A percentile compares a stretch with the other conserved stretches of the same genome.
phyloP scores from a whole-genome alignment of 1,284 basidiomycete genomes.

The Naganishia liquefaciens region DNA sequence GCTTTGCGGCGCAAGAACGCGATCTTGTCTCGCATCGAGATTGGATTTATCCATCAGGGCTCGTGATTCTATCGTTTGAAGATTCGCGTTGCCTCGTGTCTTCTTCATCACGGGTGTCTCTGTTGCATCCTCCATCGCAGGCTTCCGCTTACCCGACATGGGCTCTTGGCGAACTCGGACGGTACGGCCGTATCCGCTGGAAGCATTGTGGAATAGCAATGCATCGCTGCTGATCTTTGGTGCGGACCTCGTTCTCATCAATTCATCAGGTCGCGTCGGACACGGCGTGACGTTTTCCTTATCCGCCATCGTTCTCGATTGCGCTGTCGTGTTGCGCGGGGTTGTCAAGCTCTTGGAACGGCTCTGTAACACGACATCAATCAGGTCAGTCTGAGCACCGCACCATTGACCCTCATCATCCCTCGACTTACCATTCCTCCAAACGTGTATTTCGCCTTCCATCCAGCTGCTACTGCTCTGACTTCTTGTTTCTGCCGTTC shows the following conservation, averaged over 20 bases:
- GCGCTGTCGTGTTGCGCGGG: background rate
- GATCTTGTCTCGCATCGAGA: background rate
- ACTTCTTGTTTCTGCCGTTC: constrained; percentile 38
- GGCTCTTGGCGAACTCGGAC: background rate
- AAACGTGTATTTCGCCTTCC: constrained; percentile 50
- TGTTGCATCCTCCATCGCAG: background rate
- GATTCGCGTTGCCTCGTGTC: constrained; percentile 8
- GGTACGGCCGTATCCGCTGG: constrained; percentile 14
- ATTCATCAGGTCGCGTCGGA: background rate
- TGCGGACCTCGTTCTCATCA: background rate
- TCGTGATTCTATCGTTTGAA: background rate
- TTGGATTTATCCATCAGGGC: constrained; percentile 10
- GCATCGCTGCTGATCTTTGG: constrained; percentile 19
- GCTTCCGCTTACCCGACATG: constrained; percentile 10
- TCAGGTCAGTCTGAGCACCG: background rate
- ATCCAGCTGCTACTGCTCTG: constrained; percentile 44
- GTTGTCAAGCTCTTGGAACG: constrained; percentile 6
- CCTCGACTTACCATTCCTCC: constrained; percentile 32
- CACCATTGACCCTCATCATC: background rate
- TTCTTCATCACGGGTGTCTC: constrained; percentile 13
- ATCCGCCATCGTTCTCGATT: background rate
- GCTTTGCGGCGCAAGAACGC: constrained; percentile 14
- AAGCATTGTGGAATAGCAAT: constrained; percentile 8
- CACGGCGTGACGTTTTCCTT: constrained; percentile 9
- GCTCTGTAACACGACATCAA: background rate